A percentile compares a stretch with the other conserved stretches of the same genome.
phyloP scores from a whole-genome alignment of 2,329 filamentous ascomycete species.

The Calonectria crousiana region DNA sequence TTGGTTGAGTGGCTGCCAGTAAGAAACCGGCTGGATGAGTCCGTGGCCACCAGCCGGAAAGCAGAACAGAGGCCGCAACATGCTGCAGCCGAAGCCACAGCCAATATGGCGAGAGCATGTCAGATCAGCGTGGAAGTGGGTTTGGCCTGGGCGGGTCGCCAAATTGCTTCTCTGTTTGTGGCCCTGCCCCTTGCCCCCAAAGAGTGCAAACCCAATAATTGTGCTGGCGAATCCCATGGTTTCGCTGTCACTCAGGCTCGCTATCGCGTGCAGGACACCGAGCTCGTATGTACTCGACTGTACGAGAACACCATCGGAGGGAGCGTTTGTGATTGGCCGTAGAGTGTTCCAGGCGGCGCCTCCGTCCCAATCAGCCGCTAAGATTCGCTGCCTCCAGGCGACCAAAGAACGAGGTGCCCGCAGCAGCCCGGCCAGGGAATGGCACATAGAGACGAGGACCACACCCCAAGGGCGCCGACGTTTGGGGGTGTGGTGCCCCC shows the following conservation, averaged over 20 bases:
- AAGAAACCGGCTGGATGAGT: background rate
- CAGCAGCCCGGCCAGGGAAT: background rate
- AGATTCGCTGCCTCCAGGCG: constrained; percentile 20
- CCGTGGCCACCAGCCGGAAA: background rate
- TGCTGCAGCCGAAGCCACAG: constrained; percentile 12
- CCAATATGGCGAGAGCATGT: constrained; percentile 19
- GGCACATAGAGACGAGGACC: background rate
- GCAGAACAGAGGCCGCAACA: constrained; percentile 2
- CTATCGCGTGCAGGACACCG: constrained; percentile 13
- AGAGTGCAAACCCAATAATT: constrained; percentile 5
- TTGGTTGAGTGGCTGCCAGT: constrained; percentile 27
- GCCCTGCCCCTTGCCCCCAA: constrained; percentile 14
- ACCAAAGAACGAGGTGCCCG: background rate
- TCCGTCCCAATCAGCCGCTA: constrained; percentile 18
- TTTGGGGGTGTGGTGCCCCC: constrained; percentile 15
- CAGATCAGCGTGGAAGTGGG: constrained; percentile 15
- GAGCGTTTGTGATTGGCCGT: constrained; percentile 16
- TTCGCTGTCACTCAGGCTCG: constrained; percentile 18
- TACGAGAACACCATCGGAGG: constrained; percentile 11
- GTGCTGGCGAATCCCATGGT: constrained; percentile 19
- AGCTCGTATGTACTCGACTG: constrained; percentile 13
- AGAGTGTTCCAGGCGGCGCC: constrained; percentile 7
- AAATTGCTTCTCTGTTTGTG: constrained; percentile 14
- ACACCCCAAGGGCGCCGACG: constrained; percentile 1
- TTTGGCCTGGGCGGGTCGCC: constrained; percentile 8